Conservation (phyloP, 2,329 filamentous ascomycete genomes). For the Coniochaeta hoffmannii region DNA sequence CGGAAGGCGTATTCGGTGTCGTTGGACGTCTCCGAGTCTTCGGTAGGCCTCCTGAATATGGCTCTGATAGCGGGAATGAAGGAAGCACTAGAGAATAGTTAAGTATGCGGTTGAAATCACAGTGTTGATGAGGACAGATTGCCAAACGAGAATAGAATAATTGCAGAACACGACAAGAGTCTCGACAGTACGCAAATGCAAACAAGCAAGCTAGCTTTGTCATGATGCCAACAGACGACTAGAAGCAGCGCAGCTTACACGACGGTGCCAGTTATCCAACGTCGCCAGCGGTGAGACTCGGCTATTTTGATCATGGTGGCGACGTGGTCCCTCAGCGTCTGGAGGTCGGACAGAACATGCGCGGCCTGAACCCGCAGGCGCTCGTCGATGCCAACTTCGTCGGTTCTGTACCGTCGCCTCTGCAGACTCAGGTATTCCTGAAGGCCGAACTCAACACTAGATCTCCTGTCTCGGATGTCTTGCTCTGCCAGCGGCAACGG, state of each 20-base stretch:
- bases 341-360: conserved; percentile 36
- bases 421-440: conserved; percentile 26
- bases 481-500: conserved; percentile 6
- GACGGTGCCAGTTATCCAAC: conserved; percentile 43
- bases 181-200: too few species aligned
- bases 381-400: conserved; percentile 24
- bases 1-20: conserved; percentile 52
- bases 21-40: conserved; percentile 33
- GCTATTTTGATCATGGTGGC: conserved; percentile 32
- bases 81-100: conserved; percentile 28
- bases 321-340: conserved; percentile 35
- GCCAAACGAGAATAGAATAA: too few species aligned
- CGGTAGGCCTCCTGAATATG: conserved; percentile 38
- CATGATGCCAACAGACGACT: background rate
- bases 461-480: conserved; percentile 13
- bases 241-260: conserved; percentile 31
- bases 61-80: conserved; percentile 45
- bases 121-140: background rate
- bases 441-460: conserved; percentile 22
- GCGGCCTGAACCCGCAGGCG: conserved; percentile 34
- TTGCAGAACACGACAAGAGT: too few species aligned
- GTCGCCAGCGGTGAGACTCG: conserved; percentile 43
- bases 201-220: background rate
- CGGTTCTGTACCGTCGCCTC: conserved; percentile 15
- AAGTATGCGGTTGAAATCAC: background rate